These are phyloP conservation scores for Pelargonium australe DNA, from an alignment of 441 rosid species.

Conservation along the genomic window DNA sequence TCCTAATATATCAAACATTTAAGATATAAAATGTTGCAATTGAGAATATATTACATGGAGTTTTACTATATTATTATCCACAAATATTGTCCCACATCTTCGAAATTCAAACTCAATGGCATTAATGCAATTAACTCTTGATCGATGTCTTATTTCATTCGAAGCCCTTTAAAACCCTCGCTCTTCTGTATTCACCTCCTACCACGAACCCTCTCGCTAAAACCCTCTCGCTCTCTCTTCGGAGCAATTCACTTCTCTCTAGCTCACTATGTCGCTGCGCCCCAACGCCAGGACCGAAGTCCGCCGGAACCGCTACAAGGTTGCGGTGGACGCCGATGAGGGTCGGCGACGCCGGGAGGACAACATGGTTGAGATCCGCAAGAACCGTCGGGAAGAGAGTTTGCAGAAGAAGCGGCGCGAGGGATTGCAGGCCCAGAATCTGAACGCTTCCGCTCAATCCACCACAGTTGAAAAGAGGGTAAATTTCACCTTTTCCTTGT, in stretches of 20 bases:
- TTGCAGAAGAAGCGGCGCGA: slow-evolving; percentile 83
- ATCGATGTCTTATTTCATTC: no score
- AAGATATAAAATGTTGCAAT: no score
- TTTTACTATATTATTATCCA: no score
- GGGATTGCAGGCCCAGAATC: slow-evolving; percentile 52
- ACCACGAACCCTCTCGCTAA: background rate
- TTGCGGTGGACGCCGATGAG: slow-evolving; percentile 86
- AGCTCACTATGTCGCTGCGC: slow-evolving; percentile 60
- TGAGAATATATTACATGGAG: no score
- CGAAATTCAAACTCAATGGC: no score
- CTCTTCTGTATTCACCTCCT: no score
- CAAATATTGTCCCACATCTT: no score
- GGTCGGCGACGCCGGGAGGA: slow-evolving; percentile 89
- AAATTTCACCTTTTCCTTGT: background rate
- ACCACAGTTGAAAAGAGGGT: slow-evolving; percentile 63
- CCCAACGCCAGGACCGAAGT: slow-evolving; percentile 73
- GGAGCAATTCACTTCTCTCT: background rate
- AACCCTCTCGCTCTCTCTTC: background rate
- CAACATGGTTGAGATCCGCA: slow-evolving; percentile 91
- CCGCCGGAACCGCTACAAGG: slow-evolving; percentile 74
- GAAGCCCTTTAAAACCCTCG: no score
- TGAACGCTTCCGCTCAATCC: slow-evolving; percentile 37
- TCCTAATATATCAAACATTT: no score
- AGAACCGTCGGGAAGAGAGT: slow-evolving; percentile 75
- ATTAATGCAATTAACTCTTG: no score